Evolutionary conservation across 805 yeast species (phyloP), one percentile per base, ranked within the genome.

Genomic region (Pichia eremophila): DNA sequence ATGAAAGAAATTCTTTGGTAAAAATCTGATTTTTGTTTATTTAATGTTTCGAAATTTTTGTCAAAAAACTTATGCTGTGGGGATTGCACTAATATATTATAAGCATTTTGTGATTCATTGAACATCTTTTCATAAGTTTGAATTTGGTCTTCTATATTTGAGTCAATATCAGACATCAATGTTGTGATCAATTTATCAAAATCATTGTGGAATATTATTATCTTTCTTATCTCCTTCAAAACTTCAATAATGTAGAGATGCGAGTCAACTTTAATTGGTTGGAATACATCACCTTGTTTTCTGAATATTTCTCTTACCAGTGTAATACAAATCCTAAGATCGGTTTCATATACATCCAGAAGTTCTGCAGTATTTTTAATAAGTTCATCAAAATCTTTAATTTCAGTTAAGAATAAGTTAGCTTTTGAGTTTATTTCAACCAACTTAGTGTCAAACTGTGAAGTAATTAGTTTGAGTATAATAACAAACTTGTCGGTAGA

Each of bases 261-360:
- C 9, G 79, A 72, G n/a, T 67, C 68, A 10, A 88, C 69, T 48
- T 80, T 77, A 19, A 87, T 76, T 22, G 81, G 74, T 14, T 83
- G 72, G 57, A 83, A 83, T 50, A 79, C 80, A 46, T 85, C 91
- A 9, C 79, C 78, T 40, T 93, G 66, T 55, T 81, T 85, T 52
- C 96, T 70, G 39, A 85, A 69, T 4, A 85, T 63, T 50, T 90
- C 96, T 47, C 97, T 73, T 0, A 87, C 77, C 40, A 84, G 59
- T 45, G 77, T 74, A 2, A 80, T 75, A 65, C 82, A 78, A 47
- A 79, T 85, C 57, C 82, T 80, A 11, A 79, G 59, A 39, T 76
- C 74, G 28, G 69, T 72, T 36, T 87, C 95, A 69, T 90, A 77
- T 0, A 71, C 62, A 2, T 60, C 64, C 32, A 81, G 70, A 0